Conservation (phyloP, 2,329 filamentous ascomycete species). For the Septoria linicola region DNA sequence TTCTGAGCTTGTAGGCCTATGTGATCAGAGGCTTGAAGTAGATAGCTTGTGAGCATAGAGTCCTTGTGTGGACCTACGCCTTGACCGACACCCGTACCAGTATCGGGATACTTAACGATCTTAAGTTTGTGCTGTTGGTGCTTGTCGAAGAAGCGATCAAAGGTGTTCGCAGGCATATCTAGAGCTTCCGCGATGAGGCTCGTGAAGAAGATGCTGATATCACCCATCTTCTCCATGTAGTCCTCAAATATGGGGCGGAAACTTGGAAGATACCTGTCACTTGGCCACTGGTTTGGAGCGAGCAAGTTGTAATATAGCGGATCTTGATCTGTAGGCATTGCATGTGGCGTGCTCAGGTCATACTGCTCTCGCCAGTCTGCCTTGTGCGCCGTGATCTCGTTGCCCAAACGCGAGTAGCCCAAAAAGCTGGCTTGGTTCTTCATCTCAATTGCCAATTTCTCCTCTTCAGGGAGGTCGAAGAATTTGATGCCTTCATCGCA, state of each 20-base stretch:
- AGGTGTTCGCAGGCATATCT: constrained; percentile 65
- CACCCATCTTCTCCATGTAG: constrained; percentile 75
- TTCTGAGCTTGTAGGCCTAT: constrained; percentile 81
- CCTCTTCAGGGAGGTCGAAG: constrained; percentile 71
- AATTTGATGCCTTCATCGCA: constrained; percentile 68
- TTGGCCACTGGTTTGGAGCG: constrained; percentile 78
- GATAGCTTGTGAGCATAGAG: constrained; percentile 77
- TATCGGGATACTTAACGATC: constrained; percentile 80
- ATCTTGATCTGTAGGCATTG: constrained; percentile 59
- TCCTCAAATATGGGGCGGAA: constrained; percentile 70
- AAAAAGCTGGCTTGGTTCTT: constrained; percentile 46
- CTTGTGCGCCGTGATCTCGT: constrained; percentile 67
- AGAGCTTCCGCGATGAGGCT: constrained; percentile 82
- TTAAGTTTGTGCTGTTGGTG: constrained; percentile 81
- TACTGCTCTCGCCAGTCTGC: constrained; percentile 84
- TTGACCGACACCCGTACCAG: constrained; percentile 56
- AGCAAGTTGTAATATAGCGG: constrained; percentile 74
- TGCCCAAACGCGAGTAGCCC: constrained; percentile 38
- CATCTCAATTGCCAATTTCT: constrained; percentile 65
- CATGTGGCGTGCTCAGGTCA: constrained; percentile 78
- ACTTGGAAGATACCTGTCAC: constrained; percentile 58
- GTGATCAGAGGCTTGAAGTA: constrained; percentile 77
- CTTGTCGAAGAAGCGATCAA: constrained; percentile 73
- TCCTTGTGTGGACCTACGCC: constrained; percentile 79
- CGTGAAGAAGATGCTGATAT: constrained; percentile 71